Evolutionary conservation across 164 flowering plant genomes (phyloP).

Genomic region (Stephania cephalantha): DNA sequence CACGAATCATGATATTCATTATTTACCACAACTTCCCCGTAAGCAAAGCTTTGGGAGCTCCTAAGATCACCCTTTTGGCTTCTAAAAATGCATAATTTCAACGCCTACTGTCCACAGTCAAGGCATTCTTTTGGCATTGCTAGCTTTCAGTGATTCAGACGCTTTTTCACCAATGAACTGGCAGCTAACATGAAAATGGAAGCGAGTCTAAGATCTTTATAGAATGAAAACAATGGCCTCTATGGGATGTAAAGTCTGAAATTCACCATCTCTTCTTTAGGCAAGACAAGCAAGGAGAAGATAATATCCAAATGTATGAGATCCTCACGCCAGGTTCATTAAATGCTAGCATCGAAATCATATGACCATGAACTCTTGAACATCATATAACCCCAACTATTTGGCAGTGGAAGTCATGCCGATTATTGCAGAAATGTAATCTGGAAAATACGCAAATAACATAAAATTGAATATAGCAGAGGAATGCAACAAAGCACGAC

Average conservation of each 20-base stretch:
- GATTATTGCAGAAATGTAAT: conserved; percentile 53
- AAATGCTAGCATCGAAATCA: neutral
- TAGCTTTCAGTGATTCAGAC: neutral
- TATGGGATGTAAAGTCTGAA: conserved; percentile 25
- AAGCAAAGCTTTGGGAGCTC: too few species aligned
- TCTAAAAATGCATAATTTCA: too few species aligned
- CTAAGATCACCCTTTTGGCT: too few species aligned
- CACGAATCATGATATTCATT: too few species aligned
- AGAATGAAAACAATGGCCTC: conserved; percentile 49
- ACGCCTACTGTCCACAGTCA: too few species aligned
- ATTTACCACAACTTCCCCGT: too few species aligned
- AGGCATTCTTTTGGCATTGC: neutral
- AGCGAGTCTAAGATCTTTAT: conserved; percentile 26
- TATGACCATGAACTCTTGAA: neutral
- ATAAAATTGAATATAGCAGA: conserved; percentile 36
- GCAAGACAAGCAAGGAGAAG: too few species aligned
- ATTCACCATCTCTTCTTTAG: conserved; percentile 48
- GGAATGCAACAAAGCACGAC: too few species aligned
- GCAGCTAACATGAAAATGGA: conserved; percentile 18
- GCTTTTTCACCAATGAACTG: conserved; percentile 11
- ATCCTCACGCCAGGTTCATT: conserved; percentile 34
- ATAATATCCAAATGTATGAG: too few species aligned
- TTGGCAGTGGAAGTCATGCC: neutral
- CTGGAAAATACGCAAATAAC: conserved; percentile 57
- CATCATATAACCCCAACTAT: neutral